A percentile compares a stretch with the other conserved stretches of the same genome.
Conservation (phyloP, 306 rosid genomes). For the Calophaca sinica region DNA sequence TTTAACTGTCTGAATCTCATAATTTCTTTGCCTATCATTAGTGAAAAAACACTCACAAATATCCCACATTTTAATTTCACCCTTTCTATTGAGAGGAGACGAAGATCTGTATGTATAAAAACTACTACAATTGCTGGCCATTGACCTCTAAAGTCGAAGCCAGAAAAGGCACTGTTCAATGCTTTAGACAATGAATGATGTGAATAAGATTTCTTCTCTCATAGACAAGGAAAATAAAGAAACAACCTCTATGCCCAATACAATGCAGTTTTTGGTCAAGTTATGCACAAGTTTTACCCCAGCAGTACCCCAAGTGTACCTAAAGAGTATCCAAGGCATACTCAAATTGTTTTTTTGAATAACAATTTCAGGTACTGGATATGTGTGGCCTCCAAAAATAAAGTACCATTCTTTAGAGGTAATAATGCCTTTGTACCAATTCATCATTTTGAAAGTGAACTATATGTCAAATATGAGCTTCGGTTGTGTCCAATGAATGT, state of each 20-base stretch:
- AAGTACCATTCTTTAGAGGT: background rate
- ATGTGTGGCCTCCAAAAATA: background rate
- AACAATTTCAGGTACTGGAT: background rate
- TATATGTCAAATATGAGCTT: conserved; percentile 2
- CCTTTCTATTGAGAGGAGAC: background rate
- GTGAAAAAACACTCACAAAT: background rate
- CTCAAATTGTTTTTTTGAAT: background rate
- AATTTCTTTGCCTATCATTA: background rate
- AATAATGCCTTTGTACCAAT: too few relatives aligned
- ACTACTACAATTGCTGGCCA: too few relatives aligned
- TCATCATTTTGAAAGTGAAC: background rate
- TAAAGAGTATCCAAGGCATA: background rate
- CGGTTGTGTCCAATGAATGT: background rate
- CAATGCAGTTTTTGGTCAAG: background rate
- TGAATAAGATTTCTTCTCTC: background rate
- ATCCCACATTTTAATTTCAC: background rate
- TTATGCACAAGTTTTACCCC: background rate
- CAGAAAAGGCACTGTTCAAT: background rate
- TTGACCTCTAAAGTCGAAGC: background rate
- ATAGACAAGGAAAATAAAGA: background rate
- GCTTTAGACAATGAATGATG: background rate
- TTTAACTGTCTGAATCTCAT: too few relatives aligned
- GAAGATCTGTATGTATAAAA: background rate
- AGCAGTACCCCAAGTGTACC: background rate
- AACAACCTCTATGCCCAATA: background rate